Base-by-base conservation (phyloP, 257 asterid genomes). In the Solanum tacnaense region DNA sequence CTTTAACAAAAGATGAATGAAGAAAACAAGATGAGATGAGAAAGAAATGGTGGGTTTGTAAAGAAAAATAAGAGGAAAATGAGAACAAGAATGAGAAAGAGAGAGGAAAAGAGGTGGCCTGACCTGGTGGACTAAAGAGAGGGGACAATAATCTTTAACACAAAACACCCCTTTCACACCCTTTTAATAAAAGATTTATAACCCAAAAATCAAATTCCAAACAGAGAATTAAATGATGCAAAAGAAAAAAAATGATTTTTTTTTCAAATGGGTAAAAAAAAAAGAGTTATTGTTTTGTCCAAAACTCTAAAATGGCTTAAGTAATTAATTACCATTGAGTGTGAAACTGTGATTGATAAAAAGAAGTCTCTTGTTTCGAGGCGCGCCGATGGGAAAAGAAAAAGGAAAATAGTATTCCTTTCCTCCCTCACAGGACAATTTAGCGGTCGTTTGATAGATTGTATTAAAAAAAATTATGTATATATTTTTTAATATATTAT, bases 1-100 rank as follows among this genome's bases (percentile, higher is more conserved):
- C 31, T 82, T 89, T 88, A 88, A 83, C 86, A 49, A 60, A 65
- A 71, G 60, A 87, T 62, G 78, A 46, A 75, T 44, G 83, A 82
- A 70, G 56, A 34, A 27, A 70, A 83, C 56, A 87, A 71, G 49
- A 88, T 52, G 84, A 88, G 86, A 85, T 74, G 85, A 75, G 87
- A 81, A 90, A 85, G 90, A 88, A 90, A 91, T 90, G 93, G 91
- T 85, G 92, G 90, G 92, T 85, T 13, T 46, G 86, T 89, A 15
- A 34, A 27, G 46, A 56, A 90, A 88, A 83, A 29, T 8, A 15
- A 86, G 88, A 85, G 65, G 90, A 46, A 60, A 87, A 74, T 44
- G 62, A 31, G 41, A 65, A 70, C 76, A 67, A 70, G 58, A 84
- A 85, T 39, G 25, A 10, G 67, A 44, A 38, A 39, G 87, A 85